Percentiles rank a stretch among this genome's conserved stretches.
Evolutionary conservation across 2,329 filamentous ascomycete genomes (phyloP).

Genomic region (Botryotinia narcissicola): DNA sequence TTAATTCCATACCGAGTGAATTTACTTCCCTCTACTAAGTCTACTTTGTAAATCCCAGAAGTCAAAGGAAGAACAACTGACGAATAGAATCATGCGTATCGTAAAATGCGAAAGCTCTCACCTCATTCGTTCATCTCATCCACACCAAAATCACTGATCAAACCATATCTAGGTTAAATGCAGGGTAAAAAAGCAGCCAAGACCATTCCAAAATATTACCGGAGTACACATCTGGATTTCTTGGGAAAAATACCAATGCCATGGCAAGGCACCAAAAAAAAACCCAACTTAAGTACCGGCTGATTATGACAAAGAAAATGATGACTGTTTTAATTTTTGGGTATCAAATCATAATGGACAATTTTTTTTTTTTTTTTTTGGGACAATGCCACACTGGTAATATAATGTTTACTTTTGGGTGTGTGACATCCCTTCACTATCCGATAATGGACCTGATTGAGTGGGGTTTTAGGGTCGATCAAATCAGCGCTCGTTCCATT

Average conservation of each 20-base stretch:
- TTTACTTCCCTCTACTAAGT: neutral
- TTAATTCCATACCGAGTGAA: neutral
- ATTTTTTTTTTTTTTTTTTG: no score
- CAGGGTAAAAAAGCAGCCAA: neutral
- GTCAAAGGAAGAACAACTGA: neutral
- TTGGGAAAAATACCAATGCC: constrained; percentile 5
- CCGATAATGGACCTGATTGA: neutral
- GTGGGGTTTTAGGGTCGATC: neutral
- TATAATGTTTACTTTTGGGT: neutral
- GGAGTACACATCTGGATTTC: neutral
- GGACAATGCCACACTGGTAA: neutral
- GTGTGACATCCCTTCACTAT: neutral
- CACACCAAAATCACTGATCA: neutral
- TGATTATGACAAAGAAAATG: constrained; percentile 4
- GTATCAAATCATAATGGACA: constrained; percentile 7
- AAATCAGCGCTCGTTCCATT: constrained; percentile 14
- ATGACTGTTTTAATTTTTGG: neutral
- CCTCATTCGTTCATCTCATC: neutral
- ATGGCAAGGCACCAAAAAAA: neutral
- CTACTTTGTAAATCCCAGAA: neutral
- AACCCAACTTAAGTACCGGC: neutral
- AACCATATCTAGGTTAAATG: neutral
- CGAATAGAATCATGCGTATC: neutral
- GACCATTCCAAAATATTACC: neutral
- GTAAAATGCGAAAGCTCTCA: neutral